A percentile compares a stretch with the other conserved stretches of the same genome.
Conservation (phyloP, 805 yeast genomes). For the Vanderwaltozyma yarrowii region DNA sequence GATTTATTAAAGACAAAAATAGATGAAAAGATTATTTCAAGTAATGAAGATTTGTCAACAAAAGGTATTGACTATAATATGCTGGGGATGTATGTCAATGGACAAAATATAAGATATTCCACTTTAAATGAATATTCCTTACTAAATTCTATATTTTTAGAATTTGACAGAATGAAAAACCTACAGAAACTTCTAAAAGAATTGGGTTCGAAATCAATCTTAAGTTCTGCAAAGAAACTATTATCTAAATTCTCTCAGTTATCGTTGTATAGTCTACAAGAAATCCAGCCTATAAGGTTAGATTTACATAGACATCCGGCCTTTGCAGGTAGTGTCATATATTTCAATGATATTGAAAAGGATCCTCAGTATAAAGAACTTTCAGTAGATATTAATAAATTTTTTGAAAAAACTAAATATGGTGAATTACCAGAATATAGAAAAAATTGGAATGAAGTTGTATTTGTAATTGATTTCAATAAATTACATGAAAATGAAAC, state of each 20-base stretch:
- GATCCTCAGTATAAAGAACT: slow-evolving; percentile 46
- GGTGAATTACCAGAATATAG: slow-evolving; percentile 61
- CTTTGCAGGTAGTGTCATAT: slow-evolving; percentile 40
- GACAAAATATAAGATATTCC: slow-evolving; percentile 21
- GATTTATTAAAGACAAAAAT: slow-evolving; percentile 7
- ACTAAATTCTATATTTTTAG: slow-evolving; percentile 14
- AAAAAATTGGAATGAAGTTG: slow-evolving; percentile 66
- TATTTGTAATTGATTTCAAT: slow-evolving; percentile 57
- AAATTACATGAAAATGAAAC: slow-evolving; percentile 27
- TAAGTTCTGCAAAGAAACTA: slow-evolving; percentile 10
- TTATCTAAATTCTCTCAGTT: slow-evolving; percentile 14
- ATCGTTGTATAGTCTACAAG: slow-evolving; percentile 17
- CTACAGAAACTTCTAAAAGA: slow-evolving; percentile 8
- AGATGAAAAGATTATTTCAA: slow-evolving; percentile 7
- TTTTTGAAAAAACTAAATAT: slow-evolving; percentile 35
- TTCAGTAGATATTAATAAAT: slow-evolving; percentile 36
- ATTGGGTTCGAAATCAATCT: slow-evolving; percentile 21
- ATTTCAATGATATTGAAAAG: slow-evolving; percentile 65
- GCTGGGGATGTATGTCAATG: slow-evolving; percentile 26
- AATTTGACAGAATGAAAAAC: slow-evolving; percentile 8
- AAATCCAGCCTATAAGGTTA: slow-evolving; percentile 24
- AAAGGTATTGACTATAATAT: slow-evolving; percentile 25
- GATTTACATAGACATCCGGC: slow-evolving; percentile 25
- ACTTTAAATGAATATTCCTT: slow-evolving; percentile 15
- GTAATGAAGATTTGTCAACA: slow-evolving; percentile 7